A percentile compares a stretch with the other conserved stretches of the same genome.
Conservation (phyloP, 2,329 filamentous ascomycete species). For the Esteya vermicola region DNA sequence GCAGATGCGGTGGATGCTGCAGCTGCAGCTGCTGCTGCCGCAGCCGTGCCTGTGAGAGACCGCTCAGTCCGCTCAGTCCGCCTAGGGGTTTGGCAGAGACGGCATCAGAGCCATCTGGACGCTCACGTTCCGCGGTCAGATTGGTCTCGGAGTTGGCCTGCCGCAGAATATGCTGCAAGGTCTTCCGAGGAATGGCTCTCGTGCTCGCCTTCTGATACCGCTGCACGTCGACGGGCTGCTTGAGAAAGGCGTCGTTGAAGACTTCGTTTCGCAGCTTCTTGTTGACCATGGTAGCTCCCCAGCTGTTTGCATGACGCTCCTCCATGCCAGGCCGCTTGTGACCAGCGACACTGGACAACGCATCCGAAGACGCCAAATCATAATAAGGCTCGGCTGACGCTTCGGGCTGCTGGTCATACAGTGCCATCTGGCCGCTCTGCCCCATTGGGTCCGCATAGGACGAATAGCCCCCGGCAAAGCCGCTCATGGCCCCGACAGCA, state of each 20-base stretch:
- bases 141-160: conserved; percentile 30
- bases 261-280: conserved; percentile 79
- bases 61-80: too few relatives aligned
- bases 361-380: too few relatives aligned
- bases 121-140: conserved; percentile 12
- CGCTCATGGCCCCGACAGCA: too few relatives aligned
- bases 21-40: conserved; percentile 4
- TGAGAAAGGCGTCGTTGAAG: conserved; percentile 80
- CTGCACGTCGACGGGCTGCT: conserved; percentile 68
- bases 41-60: not conserved
- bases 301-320: conserved; percentile 49
- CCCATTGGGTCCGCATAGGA: not conserved
- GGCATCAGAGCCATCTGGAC: conserved; percentile 1
- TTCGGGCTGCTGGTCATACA: too few relatives aligned
- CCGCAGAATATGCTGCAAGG: conserved; percentile 29
- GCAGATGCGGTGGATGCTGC: too few relatives aligned
- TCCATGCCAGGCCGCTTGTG: conserved; percentile 28
- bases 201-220: conserved; percentile 60
- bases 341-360: too few relatives aligned
- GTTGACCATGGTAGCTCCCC: conserved; percentile 89
- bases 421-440: too few relatives aligned
- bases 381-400: too few relatives aligned
- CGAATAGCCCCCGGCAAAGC: not conserved
- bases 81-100: too few relatives aligned
- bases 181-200: conserved; percentile 45